phyloP scores from a whole-genome alignment of 2,329 filamentous ascomycete genomes.

The Cercospora citrullina region DNA sequence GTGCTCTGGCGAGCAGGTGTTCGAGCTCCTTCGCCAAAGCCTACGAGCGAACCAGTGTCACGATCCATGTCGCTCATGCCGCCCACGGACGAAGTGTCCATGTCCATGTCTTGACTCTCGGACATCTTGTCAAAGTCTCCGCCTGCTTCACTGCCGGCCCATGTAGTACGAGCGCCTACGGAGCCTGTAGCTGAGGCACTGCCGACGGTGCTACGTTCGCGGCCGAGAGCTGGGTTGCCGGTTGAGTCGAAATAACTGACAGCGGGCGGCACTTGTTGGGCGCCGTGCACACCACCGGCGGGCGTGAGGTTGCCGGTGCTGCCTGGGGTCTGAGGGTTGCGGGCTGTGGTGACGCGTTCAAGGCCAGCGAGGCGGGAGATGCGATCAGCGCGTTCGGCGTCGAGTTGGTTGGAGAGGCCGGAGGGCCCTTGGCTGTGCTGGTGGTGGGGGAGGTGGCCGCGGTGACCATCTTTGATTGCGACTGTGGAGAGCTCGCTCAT shows the following conservation, averaged over 20 bases:
- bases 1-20: slow-evolving; percentile 62
- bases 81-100: slow-evolving; percentile 63
- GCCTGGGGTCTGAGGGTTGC: slow-evolving; percentile 48
- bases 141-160: slow-evolving; percentile 63
- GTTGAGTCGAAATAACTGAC: slow-evolving; percentile 79
- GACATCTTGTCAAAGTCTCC: slow-evolving; percentile 64
- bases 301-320: slow-evolving; percentile 37
- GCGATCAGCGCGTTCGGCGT: slow-evolving; percentile 65
- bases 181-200: slow-evolving; percentile 85
- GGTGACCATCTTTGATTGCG: slow-evolving; percentile 94
- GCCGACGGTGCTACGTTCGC: slow-evolving; percentile 84
- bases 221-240: slow-evolving; percentile 63
- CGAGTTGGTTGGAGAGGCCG: slow-evolving; percentile 53
- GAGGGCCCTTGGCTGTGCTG: slow-evolving; percentile 49
- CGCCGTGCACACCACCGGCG: slow-evolving; percentile 22
- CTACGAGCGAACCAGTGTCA: slow-evolving; percentile 73
- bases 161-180: slow-evolving; percentile 66
- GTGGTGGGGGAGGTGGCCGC: slow-evolving; percentile 69
- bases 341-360: slow-evolving; percentile 78
- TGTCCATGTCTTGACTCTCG: slow-evolving; percentile 49
- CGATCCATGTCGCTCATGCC: slow-evolving; percentile 76
- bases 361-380: slow-evolving; percentile 94
- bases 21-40: slow-evolving; percentile 83
- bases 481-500: slow-evolving; percentile 89
- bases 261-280: slow-evolving; percentile 16